Conservation (phyloP, 2,329 filamentous ascomycete species). For the Colletotrichum destructivum region DNA sequence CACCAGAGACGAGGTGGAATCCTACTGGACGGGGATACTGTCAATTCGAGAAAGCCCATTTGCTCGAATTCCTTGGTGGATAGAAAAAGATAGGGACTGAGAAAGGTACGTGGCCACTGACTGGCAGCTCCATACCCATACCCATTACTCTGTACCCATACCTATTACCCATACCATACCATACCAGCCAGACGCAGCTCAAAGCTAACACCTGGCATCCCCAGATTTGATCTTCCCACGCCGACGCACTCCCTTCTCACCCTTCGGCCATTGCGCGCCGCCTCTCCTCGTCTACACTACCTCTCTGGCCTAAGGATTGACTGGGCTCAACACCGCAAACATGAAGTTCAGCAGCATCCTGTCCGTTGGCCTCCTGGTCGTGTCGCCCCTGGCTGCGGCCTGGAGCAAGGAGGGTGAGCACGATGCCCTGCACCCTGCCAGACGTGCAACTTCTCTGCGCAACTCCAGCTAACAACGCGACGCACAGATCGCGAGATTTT, state of each 20-base stretch:
- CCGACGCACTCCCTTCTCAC: constrained; percentile 9
- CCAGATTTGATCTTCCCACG: constrained; percentile 17
- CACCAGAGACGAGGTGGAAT: background rate
- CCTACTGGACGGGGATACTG: constrained; percentile 7
- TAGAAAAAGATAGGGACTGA: background rate
- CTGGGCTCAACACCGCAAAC: constrained; percentile 56
- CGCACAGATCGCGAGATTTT: constrained; percentile 94
- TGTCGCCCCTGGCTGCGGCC: constrained; percentile 78
- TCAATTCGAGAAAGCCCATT: constrained; percentile 10
- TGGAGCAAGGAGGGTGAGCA: constrained; percentile 88
- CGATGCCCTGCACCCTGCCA: background rate
- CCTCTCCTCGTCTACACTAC: background rate
- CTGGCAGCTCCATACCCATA: constrained; percentile 37
- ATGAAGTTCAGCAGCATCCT: constrained; percentile 81
- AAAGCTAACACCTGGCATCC: constrained; percentile 41
- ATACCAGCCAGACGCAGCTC: constrained; percentile 2
- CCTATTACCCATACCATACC: too few relatives aligned
- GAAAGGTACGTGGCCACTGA: constrained; percentile 28
- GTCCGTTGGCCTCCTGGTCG: constrained; percentile 77
- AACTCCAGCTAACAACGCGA: constrained; percentile 26
- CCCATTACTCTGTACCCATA: constrained; percentile 3
- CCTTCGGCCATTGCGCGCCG: constrained; percentile 31
- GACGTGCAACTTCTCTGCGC: background rate
- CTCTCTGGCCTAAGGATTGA: background rate
- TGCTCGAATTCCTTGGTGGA: background rate